phyloP scores from a whole-genome alignment of 2,329 filamentous ascomycete genomes.

The Stagonosporopsis vannaccii region DNA sequence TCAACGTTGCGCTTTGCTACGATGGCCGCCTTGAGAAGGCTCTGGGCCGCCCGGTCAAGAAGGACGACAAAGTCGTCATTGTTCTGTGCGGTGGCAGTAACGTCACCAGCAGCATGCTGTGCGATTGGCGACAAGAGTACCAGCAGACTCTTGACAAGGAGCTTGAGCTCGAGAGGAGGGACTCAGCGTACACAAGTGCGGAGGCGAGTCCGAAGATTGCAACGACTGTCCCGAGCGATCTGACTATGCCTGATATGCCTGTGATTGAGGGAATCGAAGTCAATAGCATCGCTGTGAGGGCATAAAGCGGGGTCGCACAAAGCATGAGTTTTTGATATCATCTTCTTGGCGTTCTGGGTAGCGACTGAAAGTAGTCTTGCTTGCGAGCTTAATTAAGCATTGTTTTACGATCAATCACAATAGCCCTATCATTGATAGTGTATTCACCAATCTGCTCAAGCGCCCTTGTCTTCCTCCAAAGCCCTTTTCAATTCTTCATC shows the following conservation, averaged over 20 bases:
- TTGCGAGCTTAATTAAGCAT: neutral
- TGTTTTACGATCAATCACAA: neutral
- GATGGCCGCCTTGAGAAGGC: constrained; percentile 66
- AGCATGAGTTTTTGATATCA: neutral
- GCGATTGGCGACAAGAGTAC: constrained; percentile 56
- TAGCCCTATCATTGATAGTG: neutral
- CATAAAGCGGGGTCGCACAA: neutral
- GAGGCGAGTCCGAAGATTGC: constrained; percentile 13
- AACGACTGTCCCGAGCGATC: constrained; percentile 8
- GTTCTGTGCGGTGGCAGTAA: constrained; percentile 78
- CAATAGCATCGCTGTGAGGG: constrained; percentile 4
- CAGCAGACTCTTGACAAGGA: constrained; percentile 28
- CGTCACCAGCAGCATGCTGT: constrained; percentile 60
- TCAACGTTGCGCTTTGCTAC: constrained; percentile 75
- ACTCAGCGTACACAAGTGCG: constrained; percentile 23
- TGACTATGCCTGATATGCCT: constrained; percentile 7
- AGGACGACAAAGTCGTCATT: constrained; percentile 77
- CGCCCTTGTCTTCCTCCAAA: constrained; percentile 30
- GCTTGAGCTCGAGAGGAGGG: constrained; percentile 27
- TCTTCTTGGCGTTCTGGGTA: constrained; percentile 9
- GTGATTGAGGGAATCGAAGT: constrained; percentile 18
- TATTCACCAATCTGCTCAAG: neutral
- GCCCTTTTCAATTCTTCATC: constrained; percentile 38
- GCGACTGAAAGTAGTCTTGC: constrained; percentile 1
- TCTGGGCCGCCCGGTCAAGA: constrained; percentile 68